Conservation (phyloP, 345 rosid genomes). For the Eucalyptus viminalis region DNA sequence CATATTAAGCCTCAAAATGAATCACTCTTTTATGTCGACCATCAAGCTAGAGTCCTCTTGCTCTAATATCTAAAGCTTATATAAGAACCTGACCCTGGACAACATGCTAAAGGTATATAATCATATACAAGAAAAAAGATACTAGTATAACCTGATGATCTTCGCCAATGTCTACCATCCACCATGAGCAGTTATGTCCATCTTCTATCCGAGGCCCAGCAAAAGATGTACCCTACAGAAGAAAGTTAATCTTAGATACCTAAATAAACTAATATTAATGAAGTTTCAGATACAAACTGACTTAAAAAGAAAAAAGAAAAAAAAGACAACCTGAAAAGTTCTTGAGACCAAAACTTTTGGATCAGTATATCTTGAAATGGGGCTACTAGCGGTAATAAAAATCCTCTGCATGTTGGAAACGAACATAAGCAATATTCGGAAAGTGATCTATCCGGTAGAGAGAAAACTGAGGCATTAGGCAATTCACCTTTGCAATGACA, state of each 20-base stretch:
- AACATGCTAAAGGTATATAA: not conserved
- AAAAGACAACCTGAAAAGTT: constrained; percentile 50
- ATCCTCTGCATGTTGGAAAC: constrained; percentile 43
- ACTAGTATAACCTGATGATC: constrained; percentile 66
- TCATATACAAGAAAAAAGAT: not conserved
- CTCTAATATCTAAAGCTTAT: not conserved
- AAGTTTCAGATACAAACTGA: not conserved
- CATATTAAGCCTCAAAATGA: not conserved
- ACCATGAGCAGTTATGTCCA: constrained; percentile 62
- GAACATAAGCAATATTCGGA: not conserved
- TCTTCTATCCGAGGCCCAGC: constrained; percentile 81
- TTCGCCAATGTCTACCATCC: constrained; percentile 90
- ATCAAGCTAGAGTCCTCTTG: not conserved
- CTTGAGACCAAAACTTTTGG: constrained; percentile 82
- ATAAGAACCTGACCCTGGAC: not conserved
- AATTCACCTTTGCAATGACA: constrained; percentile 64
- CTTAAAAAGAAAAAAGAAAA: not conserved
- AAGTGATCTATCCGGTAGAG: not conserved
- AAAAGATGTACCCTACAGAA: constrained; percentile 62
- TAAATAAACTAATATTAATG: not conserved
- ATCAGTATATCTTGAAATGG: constrained; percentile 76
- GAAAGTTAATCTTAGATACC: not conserved
- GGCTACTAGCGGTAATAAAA: constrained; percentile 66
- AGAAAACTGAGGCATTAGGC: not conserved
- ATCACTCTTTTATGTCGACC: not conserved